Base-by-base conservation (phyloP, 148 eudicot species). In the Euryodendron excelsum region DNA sequence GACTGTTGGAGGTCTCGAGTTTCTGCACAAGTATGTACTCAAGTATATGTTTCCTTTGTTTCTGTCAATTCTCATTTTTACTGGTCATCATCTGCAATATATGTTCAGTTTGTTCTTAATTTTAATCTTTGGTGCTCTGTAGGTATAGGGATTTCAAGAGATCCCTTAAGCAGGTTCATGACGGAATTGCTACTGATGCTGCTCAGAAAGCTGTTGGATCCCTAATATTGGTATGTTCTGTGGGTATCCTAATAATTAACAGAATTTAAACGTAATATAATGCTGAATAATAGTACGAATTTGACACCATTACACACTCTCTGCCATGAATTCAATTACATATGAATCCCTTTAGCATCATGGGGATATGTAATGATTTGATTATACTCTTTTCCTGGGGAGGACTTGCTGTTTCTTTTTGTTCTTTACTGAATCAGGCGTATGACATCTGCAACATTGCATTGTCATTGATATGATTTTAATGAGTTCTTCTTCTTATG, bases 1-100 rank as follows among this genome's bases (percentile, higher is more conserved):
- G 81, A 89, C 93, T 81, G 93, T 97, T 79, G 99, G 98, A 25
- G 94, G 99, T 71, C 95, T 96, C 23, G 97, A 96, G 80, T 96
- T 96, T 82, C 82, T 96, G 77, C 94, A 86, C 85, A 96, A 87
- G 99, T 96, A 90, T 20, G 85, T 71, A 58, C 33, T 78, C 36
- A 44, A 79, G 27, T 52, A 1, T 66, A 31, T 65, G 14, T 27
- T 37, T 65, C 28, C 41, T 30, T 70, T n/a, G 9, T 13, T 63
- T 58, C 12, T 8, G 50, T 15, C 5, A 60, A 73, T 17, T 5
- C 34, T 36, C n/a, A 4, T 28, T 50, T 33, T 65, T 50, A 64
- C 0, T 12, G 23, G 18, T 66, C 4, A 52, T 7, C 41, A 30
- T 44, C n/a, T 76, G 72, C 15, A 13, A 20, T n/a, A 48, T 45